Percentiles rank a stretch among this genome's conserved stretches.
These are phyloP conservation scores for Alternaria ethzedia DNA, from an alignment of 2,329 filamentous ascomycete species.

Conservation along the genomic window DNA sequence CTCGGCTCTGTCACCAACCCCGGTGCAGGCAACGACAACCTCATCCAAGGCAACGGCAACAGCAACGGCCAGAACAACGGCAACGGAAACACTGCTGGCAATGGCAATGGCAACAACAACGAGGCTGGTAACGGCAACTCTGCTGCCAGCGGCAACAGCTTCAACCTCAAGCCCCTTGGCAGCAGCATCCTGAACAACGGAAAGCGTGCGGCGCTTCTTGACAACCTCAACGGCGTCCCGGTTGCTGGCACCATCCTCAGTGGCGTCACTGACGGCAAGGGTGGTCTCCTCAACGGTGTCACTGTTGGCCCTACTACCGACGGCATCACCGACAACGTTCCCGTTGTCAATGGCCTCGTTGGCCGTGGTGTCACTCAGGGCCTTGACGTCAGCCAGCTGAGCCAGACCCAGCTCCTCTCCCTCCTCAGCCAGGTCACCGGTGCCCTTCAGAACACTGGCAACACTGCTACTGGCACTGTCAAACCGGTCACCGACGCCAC, in stretches of 20 bases:
- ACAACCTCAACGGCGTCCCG: not conserved
- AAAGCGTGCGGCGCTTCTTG: not conserved
- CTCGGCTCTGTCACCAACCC: slow-evolving; percentile 18
- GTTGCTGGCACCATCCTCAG: not conserved
- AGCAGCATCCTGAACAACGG: not conserved
- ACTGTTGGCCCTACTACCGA: not conserved
- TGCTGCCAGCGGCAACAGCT: slow-evolving; percentile 15
- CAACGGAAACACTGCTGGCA: slow-evolving; percentile 9
- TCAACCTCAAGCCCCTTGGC: slow-evolving; percentile 14
- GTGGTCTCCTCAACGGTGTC: not conserved
- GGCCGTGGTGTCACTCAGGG: not conserved
- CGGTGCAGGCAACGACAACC: slow-evolving; percentile 7
- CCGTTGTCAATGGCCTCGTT: not conserved
- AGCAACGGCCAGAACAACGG: slow-evolving; percentile 12
- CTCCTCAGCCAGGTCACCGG: not conserved
- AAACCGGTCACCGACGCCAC: not conserved
- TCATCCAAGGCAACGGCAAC: slow-evolving; percentile 11
- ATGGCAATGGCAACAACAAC: slow-evolving; percentile 19
- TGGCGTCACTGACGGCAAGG: not conserved
- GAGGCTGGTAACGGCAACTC: slow-evolving; percentile 6
- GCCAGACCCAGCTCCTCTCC: not conserved
- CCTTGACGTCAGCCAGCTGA: not conserved
- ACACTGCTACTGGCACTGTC: not conserved
- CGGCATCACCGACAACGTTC: not conserved
- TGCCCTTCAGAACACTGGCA: not conserved